These are phyloP conservation scores for Vicia faba DNA, from an alignment of 306 rosid species.

Conservation along the genomic window DNA sequence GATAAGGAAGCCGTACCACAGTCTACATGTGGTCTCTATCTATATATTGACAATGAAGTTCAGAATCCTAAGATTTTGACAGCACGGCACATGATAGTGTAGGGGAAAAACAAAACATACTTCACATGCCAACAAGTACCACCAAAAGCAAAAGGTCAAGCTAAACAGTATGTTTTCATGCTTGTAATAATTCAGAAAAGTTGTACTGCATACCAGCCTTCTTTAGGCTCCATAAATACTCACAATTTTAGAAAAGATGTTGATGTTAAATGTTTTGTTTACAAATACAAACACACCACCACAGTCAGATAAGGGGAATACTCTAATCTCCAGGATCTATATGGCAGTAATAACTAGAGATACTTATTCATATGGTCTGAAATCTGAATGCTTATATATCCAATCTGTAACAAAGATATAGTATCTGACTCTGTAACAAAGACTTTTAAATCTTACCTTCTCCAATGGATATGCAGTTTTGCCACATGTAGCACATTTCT, in stretches of 20 bases:
- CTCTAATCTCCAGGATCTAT: slow-evolving; percentile 12
- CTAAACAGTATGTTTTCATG: slow-evolving; percentile 6
- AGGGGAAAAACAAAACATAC: slow-evolving; percentile 2
- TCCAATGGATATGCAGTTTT: slow-evolving; percentile 95
- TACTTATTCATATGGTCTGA: slow-evolving; percentile 13
- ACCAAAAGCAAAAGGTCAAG: slow-evolving; percentile 27
- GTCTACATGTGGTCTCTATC: slow-evolving; percentile 9
- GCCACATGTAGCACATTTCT: slow-evolving; percentile 89
- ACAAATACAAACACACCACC: background rate
- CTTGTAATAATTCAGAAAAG: slow-evolving; percentile 12
- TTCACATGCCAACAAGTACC: slow-evolving; percentile 27
- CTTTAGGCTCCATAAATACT: background rate
- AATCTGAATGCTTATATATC: slow-evolving; percentile 11
- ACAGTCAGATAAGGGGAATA: slow-evolving; percentile 20
- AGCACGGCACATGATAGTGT: background rate
- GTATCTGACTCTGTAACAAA: background rate
- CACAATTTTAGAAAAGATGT: slow-evolving; percentile 13
- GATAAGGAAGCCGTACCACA: slow-evolving; percentile 11
- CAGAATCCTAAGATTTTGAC: slow-evolving; percentile 24
- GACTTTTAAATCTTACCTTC: slow-evolving; percentile 58
- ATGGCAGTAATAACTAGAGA: background rate
- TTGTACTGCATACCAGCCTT: background rate
- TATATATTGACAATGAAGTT: slow-evolving; percentile 25
- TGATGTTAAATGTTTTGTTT: slow-evolving; percentile 19
- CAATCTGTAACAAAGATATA: slow-evolving; percentile 8